A percentile compares a stretch with the other conserved stretches of the same genome.
Conservation (phyloP, 1,139 yeast genomes). For the Candida mesenterica region DNA sequence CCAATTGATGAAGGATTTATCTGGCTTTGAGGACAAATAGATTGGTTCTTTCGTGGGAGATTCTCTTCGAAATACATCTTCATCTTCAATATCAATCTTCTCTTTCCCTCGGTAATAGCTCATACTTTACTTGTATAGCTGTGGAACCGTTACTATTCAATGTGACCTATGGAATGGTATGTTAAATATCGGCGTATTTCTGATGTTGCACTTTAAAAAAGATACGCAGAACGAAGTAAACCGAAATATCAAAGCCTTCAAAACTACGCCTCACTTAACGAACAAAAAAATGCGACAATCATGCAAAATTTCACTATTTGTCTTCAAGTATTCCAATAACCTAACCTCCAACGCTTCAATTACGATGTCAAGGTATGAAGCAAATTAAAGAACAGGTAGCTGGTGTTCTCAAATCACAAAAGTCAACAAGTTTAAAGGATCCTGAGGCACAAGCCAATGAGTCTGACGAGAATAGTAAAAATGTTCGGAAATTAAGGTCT, state of each 20-base stretch:
- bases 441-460: background rate
- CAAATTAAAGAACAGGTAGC: background rate
- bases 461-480: background rate
- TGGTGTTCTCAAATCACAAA: background rate
- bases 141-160: background rate
- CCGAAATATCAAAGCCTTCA: too few species aligned
- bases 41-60: too few species aligned
- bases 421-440: background rate
- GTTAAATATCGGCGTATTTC: too few species aligned
- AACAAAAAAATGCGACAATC: too few species aligned
- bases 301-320: too few species aligned
- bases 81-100: too few species aligned
- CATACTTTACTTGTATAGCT: constrained; percentile 4
- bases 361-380: background rate
- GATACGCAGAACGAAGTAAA: too few species aligned
- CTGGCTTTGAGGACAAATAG: background rate
- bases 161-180: too few species aligned
- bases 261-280: too few species aligned
- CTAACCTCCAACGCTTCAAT: background rate
- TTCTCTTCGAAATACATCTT: too few species aligned
- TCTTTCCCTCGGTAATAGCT: constrained; percentile 10
- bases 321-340: too few species aligned
- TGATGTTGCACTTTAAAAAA: too few species aligned
- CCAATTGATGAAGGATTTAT: constrained; percentile 4
- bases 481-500: constrained; percentile 22